Percentiles rank a stretch among this genome's conserved stretches.
phyloP scores from a whole-genome alignment of 305 asterid genomes.

The Fraxinus xanthoxyloides region DNA sequence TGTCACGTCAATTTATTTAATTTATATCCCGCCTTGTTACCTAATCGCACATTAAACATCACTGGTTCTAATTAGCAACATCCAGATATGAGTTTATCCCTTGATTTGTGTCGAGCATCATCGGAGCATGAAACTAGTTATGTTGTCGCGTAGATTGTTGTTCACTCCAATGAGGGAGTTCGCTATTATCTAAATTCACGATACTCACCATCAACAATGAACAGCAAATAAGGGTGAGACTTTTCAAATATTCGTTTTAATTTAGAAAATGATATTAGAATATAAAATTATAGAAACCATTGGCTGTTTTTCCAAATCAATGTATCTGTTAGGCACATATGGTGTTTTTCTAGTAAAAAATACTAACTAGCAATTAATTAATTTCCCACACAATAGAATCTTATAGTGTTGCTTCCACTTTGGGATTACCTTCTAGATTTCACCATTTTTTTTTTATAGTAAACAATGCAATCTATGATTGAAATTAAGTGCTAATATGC shows the following conservation, averaged over 20 bases:
- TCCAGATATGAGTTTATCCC: too few relatives aligned
- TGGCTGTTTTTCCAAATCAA: too few relatives aligned
- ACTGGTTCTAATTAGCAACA: too few relatives aligned
- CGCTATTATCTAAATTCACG: not conserved
- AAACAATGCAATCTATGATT: not conserved
- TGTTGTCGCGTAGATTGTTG: not conserved
- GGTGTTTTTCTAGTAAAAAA: not conserved
- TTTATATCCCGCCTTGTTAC: not conserved
- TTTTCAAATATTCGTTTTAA: not conserved
- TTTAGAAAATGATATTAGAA: not conserved
- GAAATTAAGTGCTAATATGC: too few relatives aligned
- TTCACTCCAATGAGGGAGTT: not conserved
- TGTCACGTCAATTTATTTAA: too few relatives aligned
- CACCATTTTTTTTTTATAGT: not conserved
- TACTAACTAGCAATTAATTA: slow-evolving; percentile 13
- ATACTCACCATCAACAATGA: not conserved
- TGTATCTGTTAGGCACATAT: slow-evolving; percentile 21
- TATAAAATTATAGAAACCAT: slow-evolving; percentile 4
- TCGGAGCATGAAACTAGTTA: not conserved
- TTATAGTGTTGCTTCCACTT: slow-evolving; percentile 25
- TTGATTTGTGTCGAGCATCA: not conserved
- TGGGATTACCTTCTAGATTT: not conserved
- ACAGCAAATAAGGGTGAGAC: not conserved
- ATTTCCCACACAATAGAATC: slow-evolving; percentile 22
- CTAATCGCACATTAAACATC: too few relatives aligned